Conservation (phyloP, 2,329 filamentous ascomycete species). For the Aspergillus ochraceoroseus region DNA sequence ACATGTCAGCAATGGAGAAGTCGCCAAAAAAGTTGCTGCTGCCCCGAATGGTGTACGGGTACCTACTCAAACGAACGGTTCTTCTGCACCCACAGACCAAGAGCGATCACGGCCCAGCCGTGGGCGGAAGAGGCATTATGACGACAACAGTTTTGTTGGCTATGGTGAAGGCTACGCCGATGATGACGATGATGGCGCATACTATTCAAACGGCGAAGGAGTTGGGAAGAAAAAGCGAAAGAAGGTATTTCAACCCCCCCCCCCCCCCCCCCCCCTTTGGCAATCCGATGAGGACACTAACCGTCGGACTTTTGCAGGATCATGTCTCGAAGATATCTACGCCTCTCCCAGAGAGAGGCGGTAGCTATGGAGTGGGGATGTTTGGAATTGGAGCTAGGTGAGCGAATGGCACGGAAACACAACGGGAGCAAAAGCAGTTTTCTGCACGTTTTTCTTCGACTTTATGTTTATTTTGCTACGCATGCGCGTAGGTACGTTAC, state of each 20-base stretch:
- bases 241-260: slow-evolving; percentile 37
- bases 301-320: slow-evolving; percentile 29
- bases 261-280: background rate
- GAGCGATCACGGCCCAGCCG: slow-evolving; percentile 43
- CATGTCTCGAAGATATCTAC: slow-evolving; percentile 40
- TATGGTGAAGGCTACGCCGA: slow-evolving; percentile 50
- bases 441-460: slow-evolving; percentile 13
- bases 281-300: slow-evolving; percentile 13
- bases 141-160: slow-evolving; percentile 49
- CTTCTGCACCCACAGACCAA: slow-evolving; percentile 29
- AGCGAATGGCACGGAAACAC: slow-evolving; percentile 20
- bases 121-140: slow-evolving; percentile 48
- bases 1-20: slow-evolving; percentile 27
- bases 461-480: slow-evolving; percentile 19
- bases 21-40: slow-evolving; percentile 29
- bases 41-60: slow-evolving; percentile 23
- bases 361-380: slow-evolving; percentile 44
- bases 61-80: slow-evolving; percentile 27
- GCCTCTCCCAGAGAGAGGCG: slow-evolving; percentile 38
- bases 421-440: slow-evolving; percentile 22
- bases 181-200: slow-evolving; percentile 43
- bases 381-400: slow-evolving; percentile 44
- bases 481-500: slow-evolving; percentile 22
- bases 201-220: slow-evolving; percentile 44
- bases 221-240: slow-evolving; percentile 47